Evolutionary conservation across 2,329 filamentous ascomycete species (phyloP).

Genomic region (Pezizomycotina sp.): DNA sequence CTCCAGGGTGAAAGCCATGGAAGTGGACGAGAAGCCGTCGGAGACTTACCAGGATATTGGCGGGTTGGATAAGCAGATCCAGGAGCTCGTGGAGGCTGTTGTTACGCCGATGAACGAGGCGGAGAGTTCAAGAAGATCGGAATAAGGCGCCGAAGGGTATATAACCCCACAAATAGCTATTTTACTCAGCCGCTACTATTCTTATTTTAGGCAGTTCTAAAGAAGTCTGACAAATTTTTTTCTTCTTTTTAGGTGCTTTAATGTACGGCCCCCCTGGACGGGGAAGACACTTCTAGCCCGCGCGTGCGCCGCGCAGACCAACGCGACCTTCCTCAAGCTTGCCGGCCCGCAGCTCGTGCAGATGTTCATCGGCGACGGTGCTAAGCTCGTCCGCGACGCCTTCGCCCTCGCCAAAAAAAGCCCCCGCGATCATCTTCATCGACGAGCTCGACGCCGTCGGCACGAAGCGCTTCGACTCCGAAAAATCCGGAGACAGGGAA

Average conservation of each 20-base stretch:
- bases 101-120: constrained; percentile 99
- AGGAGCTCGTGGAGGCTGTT: constrained; percentile 93
- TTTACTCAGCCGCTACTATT: constrained; percentile 1
- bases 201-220: constrained; percentile 1
- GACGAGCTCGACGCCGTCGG: constrained; percentile 97
- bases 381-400: constrained; percentile 91
- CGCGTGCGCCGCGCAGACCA: constrained; percentile 92
- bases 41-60: constrained; percentile 98
- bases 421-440: constrained; percentile 97
- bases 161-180: too few relatives aligned
- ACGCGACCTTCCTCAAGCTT: constrained; percentile 96
- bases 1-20: constrained; percentile 98
- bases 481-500: constrained; percentile 94
- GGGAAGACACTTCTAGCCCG: constrained; percentile 84
- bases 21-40: constrained; percentile 98
- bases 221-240: constrained; percentile 22
- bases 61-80: constrained; percentile 95
- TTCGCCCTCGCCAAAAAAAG: constrained; percentile 97
- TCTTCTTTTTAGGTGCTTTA: constrained; percentile 51
- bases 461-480: constrained; percentile 95
- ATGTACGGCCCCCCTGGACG: constrained; percentile 95
- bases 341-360: constrained; percentile 94
- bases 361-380: constrained; percentile 98
- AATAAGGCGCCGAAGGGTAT: constrained; percentile 97
- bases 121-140: constrained; percentile 99